These are phyloP conservation scores for Megacollybia marginata DNA, from an alignment of 768 basidiomycete species.

Conservation along the genomic window DNA sequence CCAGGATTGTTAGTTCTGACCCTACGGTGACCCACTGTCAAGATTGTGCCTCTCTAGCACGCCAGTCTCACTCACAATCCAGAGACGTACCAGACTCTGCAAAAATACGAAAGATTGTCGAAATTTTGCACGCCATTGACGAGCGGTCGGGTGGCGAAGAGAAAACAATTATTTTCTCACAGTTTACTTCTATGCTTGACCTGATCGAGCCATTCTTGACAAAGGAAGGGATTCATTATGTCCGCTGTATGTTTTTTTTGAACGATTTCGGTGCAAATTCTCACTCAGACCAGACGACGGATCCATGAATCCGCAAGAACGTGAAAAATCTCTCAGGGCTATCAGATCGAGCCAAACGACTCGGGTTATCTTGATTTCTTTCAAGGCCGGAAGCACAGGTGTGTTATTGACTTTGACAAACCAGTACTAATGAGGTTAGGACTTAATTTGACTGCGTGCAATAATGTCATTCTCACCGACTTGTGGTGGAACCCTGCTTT, in stretches of 20 bases:
- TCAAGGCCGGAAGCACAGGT: slow-evolving; percentile 96
- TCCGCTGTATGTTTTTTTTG: slow-evolving; percentile 64
- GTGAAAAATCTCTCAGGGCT: slow-evolving; percentile 65
- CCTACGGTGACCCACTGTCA: slow-evolving; percentile 37
- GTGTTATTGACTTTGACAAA: slow-evolving; percentile 11
- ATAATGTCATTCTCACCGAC: slow-evolving; percentile 90
- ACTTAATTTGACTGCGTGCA: slow-evolving; percentile 87
- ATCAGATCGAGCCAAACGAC: slow-evolving; percentile 56
- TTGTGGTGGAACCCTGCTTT: slow-evolving; percentile 94
- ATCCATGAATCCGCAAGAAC: slow-evolving; percentile 68
- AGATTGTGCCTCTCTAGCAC: slow-evolving; percentile 51
- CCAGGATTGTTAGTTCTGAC: background rate
- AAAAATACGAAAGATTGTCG: slow-evolving; percentile 82
- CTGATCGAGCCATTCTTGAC: slow-evolving; percentile 80
- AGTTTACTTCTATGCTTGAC: slow-evolving; percentile 85
- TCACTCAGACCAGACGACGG: slow-evolving; percentile 66
- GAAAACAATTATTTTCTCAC: slow-evolving; percentile 97
- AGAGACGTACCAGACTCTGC: slow-evolving; percentile 65
- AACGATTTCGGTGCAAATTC: background rate
- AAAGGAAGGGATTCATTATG: slow-evolving; percentile 59
- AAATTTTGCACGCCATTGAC: slow-evolving; percentile 61
- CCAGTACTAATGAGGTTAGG: slow-evolving; percentile 31
- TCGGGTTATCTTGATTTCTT: slow-evolving; percentile 86
- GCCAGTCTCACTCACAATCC: slow-evolving; percentile 37
- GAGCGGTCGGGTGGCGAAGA: slow-evolving; percentile 51